These are phyloP conservation scores for Calonectria fujianensis DNA, from an alignment of 2,329 filamentous ascomycete species.

Conservation along the genomic window DNA sequence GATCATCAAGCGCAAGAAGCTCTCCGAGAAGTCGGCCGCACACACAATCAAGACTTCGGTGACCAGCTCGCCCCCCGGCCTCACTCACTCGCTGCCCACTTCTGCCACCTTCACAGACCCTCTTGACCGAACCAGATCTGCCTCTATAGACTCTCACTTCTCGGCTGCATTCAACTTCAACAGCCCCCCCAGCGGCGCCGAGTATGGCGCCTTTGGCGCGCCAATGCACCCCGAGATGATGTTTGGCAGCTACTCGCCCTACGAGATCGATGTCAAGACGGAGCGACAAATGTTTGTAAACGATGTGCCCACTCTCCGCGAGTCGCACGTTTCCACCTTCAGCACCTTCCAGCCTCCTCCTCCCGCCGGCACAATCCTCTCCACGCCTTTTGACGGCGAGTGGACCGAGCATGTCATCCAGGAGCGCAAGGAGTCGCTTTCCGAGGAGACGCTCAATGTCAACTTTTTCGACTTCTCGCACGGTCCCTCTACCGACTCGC, in stretches of 20 bases:
- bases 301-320: constrained; percentile 87
- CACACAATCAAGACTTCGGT: constrained; percentile 73
- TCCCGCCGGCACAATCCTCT: constrained; percentile 79
- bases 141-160: constrained; percentile 87
- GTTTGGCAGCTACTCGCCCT: constrained; percentile 80
- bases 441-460: constrained; percentile 80
- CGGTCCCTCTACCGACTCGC: constrained; percentile 75
- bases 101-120: constrained; percentile 87
- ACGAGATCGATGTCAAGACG: constrained; percentile 97
- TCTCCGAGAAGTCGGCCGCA: constrained; percentile 85
- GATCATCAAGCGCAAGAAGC: constrained; percentile 97
- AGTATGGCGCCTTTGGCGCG: constrained; percentile 77
- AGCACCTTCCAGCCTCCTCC: constrained; percentile 91
- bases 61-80: constrained; percentile 80
- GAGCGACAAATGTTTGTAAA: constrained; percentile 96
- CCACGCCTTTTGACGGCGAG: constrained; percentile 78
- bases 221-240: constrained; percentile 79
- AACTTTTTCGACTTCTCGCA: constrained; percentile 91
- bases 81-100: constrained; percentile 88
- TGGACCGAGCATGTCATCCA: constrained; percentile 67
- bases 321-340: constrained; percentile 94
- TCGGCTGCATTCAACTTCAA: constrained; percentile 84
- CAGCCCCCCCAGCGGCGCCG: constrained; percentile 72
- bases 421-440: constrained; percentile 77
- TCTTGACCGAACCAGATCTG: constrained; percentile 82